phyloP scores from a whole-genome alignment of 306 rosid genomes.

The Senna tora region DNA sequence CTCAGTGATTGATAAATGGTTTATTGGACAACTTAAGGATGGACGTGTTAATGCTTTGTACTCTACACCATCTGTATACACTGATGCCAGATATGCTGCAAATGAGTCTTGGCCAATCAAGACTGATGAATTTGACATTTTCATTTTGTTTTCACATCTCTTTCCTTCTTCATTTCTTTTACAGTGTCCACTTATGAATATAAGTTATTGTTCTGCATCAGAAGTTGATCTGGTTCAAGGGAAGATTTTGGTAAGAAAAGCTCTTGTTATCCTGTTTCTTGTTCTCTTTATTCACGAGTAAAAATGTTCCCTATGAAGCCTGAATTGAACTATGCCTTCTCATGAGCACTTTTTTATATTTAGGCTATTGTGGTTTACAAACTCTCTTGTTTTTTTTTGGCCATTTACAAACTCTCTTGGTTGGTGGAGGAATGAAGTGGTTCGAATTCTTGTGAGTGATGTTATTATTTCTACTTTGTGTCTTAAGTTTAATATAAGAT shows the following conservation, averaged over 20 bases:
- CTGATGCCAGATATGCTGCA: slow-evolving; percentile 80
- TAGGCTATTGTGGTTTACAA: slow-evolving; percentile 80
- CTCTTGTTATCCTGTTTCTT: slow-evolving; percentile 25
- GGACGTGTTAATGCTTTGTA: slow-evolving; percentile 90
- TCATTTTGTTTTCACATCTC: too few relatives aligned
- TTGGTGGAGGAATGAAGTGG: slow-evolving; percentile 80
- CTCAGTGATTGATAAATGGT: slow-evolving; percentile 23
- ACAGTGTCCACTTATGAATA: slow-evolving; percentile 57
- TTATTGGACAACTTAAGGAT: slow-evolving; percentile 59
- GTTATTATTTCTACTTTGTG: slow-evolving; percentile 19
- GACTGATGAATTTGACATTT: slow-evolving; percentile 46
- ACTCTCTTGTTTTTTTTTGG: too few relatives aligned
- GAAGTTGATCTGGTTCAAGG: slow-evolving; percentile 69
- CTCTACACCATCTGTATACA: slow-evolving; percentile 89
- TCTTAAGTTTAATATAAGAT: slow-evolving; percentile 18
- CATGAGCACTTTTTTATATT: slow-evolving; percentile 13
- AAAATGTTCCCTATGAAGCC: not conserved
- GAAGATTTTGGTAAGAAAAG: slow-evolving; percentile 65
- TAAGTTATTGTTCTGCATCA: slow-evolving; percentile 77
- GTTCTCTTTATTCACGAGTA: slow-evolving; percentile 3
- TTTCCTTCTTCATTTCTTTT: slow-evolving; percentile 23
- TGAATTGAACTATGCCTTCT: slow-evolving; percentile 28
- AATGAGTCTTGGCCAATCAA: slow-evolving; percentile 79
- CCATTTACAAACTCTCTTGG: slow-evolving; percentile 83
- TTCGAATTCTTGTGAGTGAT: slow-evolving; percentile 83